Base-by-base conservation (phyloP, 805 yeast genomes). In the Teunomyces funiuensis region DNA sequence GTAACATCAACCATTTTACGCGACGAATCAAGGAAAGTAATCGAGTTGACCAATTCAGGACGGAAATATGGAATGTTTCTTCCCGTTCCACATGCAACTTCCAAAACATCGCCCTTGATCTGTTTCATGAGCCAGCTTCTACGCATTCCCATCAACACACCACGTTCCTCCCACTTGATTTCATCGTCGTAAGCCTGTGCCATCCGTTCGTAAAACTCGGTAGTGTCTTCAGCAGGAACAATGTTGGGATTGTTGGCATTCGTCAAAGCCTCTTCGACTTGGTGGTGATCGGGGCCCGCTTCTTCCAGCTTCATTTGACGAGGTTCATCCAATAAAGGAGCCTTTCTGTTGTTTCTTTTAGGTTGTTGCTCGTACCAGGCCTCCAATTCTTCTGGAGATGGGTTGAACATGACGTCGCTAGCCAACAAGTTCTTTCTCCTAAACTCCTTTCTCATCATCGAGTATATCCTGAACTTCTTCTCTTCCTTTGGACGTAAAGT, bases 71-170 rank as follows among this genome's bases (percentile, higher is more conserved):
- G 82, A 42, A 91, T 76, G 58, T 93, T 93, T 62, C 98, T 76
- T 5, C 99, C 98, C 0, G 99, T 93, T 44, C 99, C 99, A 57
- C 95, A 87, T 0, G 97, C 84, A 8, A 91, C 93, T 62, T 93
- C 99, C 42, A 93, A 67, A 2, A 89, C 97, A 58, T 93, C 97
- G 16, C 99, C 99, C 43, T 71, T 67, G 37, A 83, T 76, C 46
- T 85, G 85, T 27, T 71, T 76, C 89, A 86, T 85, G 34, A 85
- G 61, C 86, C 93, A 83, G 52, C 80, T 81, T 54, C 97, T 74
- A 63, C 85, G 74, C 54, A 71, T 73, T 42, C 83, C 80, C 74
- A 80, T 69, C 27, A 77, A 64, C 42, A 80, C 72, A 11, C 80
- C 74, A 36, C 79, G 55, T 54, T 85, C 93, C 58, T 85, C 93